Evolutionary conservation across 257 asterid species (phyloP).

Genomic region (Osmanthus fragrans): DNA sequence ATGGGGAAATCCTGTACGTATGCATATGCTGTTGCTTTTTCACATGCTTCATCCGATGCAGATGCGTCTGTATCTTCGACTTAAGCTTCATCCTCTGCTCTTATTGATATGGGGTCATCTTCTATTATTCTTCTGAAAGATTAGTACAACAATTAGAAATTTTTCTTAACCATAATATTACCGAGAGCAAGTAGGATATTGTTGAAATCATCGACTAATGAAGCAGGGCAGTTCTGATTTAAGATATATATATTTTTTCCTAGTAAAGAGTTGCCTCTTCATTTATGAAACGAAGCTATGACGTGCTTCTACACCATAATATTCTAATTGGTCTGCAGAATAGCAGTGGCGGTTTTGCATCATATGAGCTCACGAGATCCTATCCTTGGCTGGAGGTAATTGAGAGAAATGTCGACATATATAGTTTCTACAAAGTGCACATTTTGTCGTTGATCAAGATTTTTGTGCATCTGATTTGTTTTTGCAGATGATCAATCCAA

Average conservation of each 20-base stretch:
- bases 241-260: neutral
- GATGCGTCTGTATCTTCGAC: too few species aligned
- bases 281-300: neutral
- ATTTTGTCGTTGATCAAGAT: neutral
- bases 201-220: neutral
- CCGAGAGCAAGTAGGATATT: neutral
- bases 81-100: too few species aligned
- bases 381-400: constrained; percentile 73
- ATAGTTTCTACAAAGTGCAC: neutral
- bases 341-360: constrained; percentile 68
- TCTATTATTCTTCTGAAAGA: neutral
- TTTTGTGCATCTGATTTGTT: neutral
- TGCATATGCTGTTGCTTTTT: too few species aligned
- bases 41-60: too few species aligned
- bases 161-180: neutral
- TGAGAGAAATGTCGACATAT: neutral
- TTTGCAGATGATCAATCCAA: constrained; percentile 66
- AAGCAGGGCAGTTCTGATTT: neutral
- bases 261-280: neutral
- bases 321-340: constrained; percentile 43
- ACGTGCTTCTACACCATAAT: neutral
- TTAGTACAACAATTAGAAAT: neutral
- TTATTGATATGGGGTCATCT: neutral
- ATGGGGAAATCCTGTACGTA: neutral
- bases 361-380: constrained; percentile 80